Base-by-base conservation (phyloP, 257 asterid genomes). In the Ilex aquifolium region DNA sequence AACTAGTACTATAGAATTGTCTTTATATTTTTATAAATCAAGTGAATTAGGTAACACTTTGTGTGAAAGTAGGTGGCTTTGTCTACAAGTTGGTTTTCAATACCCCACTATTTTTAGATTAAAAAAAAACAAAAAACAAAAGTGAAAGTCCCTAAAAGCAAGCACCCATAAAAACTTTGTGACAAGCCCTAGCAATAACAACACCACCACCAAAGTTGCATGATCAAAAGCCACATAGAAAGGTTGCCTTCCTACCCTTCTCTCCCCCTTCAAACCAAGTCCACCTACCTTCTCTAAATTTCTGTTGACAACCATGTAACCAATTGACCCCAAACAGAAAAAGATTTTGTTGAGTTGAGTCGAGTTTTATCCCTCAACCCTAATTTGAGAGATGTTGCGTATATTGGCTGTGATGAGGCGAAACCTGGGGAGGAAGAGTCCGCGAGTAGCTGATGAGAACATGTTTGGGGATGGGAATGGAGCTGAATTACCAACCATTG, bases 371-470 rank as follows among this genome's bases (percentile, higher is more conserved):
- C 27, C 27, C 27, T 21, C 27, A 1, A 42, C 48, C 7, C 48
- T 6, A 42, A 30, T 13, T 1, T 13, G 39, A 39, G 56, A 29
- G 57, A 74, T 74, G 83, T 50, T 68, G 65, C 29, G 39, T 65
- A 46, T 70, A 66, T 49, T 76, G 46, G 67, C 65, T 13, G 70
- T 58, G 53, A 60, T 79, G 62, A 44, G 72, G 42, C 51, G 65
- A 31, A 74, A 52, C 66, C 31, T 73, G 21, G 58, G 61, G 74
- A 77, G 73, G 75, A 73, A 68, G 40, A 73, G 75, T 39, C 76
- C 82, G 4, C 77, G 78, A 49, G 82, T 80, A 6, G 78, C 78
- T 10, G 85, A 80, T 32, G 82, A 73, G 77, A 73, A 60, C 49
- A 44, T 68, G 36, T 66, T 60, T 17, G 27, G 17, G 2, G 66